These are phyloP conservation scores for Dorcoceras hygrometricum DNA, from an alignment of 257 asterid genomes.

Conservation along the genomic window DNA sequence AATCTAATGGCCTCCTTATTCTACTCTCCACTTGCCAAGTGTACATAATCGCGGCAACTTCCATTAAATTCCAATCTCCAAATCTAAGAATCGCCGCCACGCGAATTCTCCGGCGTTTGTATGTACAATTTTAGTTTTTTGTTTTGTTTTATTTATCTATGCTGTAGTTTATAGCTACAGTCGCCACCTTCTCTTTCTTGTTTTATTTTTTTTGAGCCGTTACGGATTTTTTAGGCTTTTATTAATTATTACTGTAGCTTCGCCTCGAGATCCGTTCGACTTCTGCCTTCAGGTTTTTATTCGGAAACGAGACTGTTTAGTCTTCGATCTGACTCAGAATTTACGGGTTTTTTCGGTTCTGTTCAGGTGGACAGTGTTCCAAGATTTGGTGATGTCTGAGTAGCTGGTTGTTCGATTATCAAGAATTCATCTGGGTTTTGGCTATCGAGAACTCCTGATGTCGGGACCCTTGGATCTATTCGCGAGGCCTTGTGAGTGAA, in stretches of 20 bases:
- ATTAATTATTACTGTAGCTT: background rate
- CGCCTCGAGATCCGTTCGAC: background rate
- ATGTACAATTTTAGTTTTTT: too few relatives aligned
- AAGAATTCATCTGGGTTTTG: background rate
- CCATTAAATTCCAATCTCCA: background rate
- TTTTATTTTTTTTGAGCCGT: background rate
- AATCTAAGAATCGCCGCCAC: background rate
- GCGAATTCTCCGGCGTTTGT: background rate
- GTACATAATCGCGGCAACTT: background rate
- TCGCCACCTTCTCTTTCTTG: background rate
- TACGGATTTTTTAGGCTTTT: background rate
- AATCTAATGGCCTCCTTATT: too few relatives aligned
- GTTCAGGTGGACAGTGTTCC: background rate
- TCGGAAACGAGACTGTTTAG: background rate
- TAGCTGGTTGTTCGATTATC: background rate
- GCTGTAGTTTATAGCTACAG: background rate
- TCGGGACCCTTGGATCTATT: conserved; percentile 43
- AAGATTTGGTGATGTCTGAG: background rate
- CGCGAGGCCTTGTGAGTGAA: conserved; percentile 41
- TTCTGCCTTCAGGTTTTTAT: background rate
- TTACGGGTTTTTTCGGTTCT: background rate
- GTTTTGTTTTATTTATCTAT: too few relatives aligned
- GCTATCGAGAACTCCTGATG: conserved; percentile 16
- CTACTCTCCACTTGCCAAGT: background rate
- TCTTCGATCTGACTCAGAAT: background rate